phyloP scores from a whole-genome alignment of 2,329 filamentous ascomycete genomes.

The Neopestalotiopsis rosae region DNA sequence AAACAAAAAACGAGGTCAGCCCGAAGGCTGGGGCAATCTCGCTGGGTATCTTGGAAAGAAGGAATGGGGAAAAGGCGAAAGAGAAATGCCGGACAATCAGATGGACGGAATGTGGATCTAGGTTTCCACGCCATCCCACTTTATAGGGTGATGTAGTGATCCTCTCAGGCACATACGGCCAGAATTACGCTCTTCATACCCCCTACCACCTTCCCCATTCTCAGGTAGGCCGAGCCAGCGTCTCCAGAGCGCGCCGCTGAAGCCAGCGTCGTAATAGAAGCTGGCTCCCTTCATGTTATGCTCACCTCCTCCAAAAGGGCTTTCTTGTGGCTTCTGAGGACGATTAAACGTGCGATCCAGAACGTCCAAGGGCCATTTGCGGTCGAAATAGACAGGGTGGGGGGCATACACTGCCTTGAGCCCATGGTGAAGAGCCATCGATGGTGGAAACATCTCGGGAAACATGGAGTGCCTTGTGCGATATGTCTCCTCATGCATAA shows the following conservation, averaged over 20 bases:
- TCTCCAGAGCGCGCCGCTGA: constrained; percentile 65
- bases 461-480: constrained; percentile 60
- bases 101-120: neutral
- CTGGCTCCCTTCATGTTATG: constrained; percentile 70
- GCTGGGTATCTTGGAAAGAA: neutral
- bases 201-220: constrained; percentile 35
- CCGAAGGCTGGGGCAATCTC: neutral
- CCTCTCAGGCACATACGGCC: constrained; percentile 68
- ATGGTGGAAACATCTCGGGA: constrained; percentile 66
- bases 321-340: constrained; percentile 55
- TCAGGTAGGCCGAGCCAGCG: constrained; percentile 57
- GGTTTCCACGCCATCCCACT: constrained; percentile 42
- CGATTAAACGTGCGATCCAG: constrained; percentile 68
- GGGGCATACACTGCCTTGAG: constrained; percentile 68
- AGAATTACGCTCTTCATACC: constrained; percentile 36
- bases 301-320: constrained; percentile 64
- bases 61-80: neutral
- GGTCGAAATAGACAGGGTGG: constrained; percentile 70
- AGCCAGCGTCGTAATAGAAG: constrained; percentile 71
- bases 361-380: constrained; percentile 62
- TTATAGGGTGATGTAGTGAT: constrained; percentile 70
- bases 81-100: neutral
- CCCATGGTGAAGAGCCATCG: constrained; percentile 61
- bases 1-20: neutral
- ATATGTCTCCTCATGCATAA: constrained; percentile 63